A percentile compares a stretch with the other conserved stretches of the same genome.
These are phyloP conservation scores for Collybia sordida DNA, from an alignment of 768 basidiomycete species.

Conservation along the genomic window DNA sequence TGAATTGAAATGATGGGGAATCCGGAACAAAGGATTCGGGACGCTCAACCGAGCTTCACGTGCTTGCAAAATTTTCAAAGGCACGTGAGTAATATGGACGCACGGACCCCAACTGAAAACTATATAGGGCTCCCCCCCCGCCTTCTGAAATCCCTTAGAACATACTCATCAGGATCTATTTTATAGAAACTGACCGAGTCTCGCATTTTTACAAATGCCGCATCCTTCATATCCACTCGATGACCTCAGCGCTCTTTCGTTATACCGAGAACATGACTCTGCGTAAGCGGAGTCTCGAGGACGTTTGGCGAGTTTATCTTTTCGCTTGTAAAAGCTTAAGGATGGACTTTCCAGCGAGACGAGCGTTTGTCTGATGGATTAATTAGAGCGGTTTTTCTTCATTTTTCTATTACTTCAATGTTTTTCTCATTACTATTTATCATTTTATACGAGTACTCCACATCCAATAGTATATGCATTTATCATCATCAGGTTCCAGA, in stretches of 20 bases:
- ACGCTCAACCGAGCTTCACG: no score
- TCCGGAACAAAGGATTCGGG: no score
- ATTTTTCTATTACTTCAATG: no score
- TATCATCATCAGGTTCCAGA: no score
- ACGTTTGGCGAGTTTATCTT: slow-evolving; percentile 18
- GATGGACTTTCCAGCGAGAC: slow-evolving; percentile 14
- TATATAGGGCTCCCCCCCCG: slow-evolving; percentile 12
- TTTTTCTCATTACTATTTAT: no score
- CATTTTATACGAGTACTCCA: no score
- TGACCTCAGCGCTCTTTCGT: slow-evolving; percentile 24
- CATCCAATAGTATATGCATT: no score
- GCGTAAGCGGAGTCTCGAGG: slow-evolving; percentile 18
- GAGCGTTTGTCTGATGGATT: slow-evolving; percentile 24
- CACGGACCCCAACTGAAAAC: slow-evolving; percentile 14
- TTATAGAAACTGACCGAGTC: slow-evolving; percentile 29
- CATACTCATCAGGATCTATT: slow-evolving; percentile 29
- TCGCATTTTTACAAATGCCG: slow-evolving; percentile 29
- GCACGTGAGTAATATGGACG: slow-evolving; percentile 1
- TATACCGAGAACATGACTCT: slow-evolving; percentile 23
- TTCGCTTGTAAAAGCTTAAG: slow-evolving; percentile 9
- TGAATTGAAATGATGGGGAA: no score
- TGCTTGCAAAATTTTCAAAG: no score
- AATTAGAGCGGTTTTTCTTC: not conserved
- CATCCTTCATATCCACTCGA: slow-evolving; percentile 27
- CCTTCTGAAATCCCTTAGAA: slow-evolving; percentile 17